A percentile compares a stretch with the other conserved stretches of the same genome.
Conservation (phyloP, 176 grass and related monocot species). For the maize (Zea mays) region DNA sequence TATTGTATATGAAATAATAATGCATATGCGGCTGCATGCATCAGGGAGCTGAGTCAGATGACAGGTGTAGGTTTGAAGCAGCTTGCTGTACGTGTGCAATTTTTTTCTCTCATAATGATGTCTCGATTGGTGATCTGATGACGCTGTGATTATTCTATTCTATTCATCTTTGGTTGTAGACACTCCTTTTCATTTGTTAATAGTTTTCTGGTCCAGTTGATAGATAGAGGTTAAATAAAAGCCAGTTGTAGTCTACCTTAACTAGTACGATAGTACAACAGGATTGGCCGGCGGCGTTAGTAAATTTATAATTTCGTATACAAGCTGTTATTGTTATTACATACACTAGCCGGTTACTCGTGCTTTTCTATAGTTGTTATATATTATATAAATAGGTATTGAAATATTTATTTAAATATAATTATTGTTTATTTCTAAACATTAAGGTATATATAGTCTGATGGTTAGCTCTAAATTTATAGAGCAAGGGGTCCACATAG, state of each 20-base stretch:
- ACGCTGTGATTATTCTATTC: slow-evolving; percentile 7
- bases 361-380: too few species aligned
- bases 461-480: too few species aligned
- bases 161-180: neutral
- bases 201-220: slow-evolving; percentile 19
- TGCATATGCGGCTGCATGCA: neutral
- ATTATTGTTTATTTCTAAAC: too few species aligned
- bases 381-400: too few species aligned
- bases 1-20: neutral
- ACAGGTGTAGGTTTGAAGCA: slow-evolving; percentile 18
- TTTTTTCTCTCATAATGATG: neutral
- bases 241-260: neutral
- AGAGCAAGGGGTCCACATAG: too few species aligned
- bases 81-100: neutral
- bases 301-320: neutral
- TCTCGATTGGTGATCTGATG: slow-evolving; percentile 6
- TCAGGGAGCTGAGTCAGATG: slow-evolving; percentile 23
- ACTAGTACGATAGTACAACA: neutral
- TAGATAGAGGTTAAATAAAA: neutral
- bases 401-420: too few species aligned
- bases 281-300: neutral
- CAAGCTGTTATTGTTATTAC: too few species aligned
- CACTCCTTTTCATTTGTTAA: neutral
- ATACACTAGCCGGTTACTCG: too few species aligned
- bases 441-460: too few species aligned